phyloP scores from a whole-genome alignment of 257 asterid genomes.

The Solanum pennellii region DNA sequence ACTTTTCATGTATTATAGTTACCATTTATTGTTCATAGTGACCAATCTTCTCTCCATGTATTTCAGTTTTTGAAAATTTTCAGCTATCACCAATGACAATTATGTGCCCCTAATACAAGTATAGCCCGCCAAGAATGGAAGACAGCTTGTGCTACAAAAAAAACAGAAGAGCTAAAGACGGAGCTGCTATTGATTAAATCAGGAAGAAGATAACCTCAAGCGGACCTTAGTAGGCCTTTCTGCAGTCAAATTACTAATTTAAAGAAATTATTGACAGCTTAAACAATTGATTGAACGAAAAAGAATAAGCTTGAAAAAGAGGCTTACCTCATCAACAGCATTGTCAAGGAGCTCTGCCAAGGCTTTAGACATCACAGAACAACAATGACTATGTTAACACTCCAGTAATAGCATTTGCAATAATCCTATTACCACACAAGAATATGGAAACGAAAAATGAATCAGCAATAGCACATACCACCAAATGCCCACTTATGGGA shows the following conservation, averaged over 20 bases:
- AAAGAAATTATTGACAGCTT: not conserved
- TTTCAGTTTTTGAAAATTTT: not conserved
- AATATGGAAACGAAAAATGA: not conserved
- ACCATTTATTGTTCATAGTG: not conserved
- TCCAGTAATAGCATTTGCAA: not conserved
- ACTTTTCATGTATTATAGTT: not conserved
- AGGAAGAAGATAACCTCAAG: not conserved
- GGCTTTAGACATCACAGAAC: constrained; percentile 40
- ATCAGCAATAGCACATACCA: constrained; percentile 40
- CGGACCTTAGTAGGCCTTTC: not conserved
- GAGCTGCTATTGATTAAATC: not conserved
- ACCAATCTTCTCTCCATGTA: not conserved
- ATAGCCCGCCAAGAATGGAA: not conserved
- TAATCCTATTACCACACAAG: not conserved
- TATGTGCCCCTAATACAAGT: not conserved
- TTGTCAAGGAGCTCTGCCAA: constrained; percentile 92
- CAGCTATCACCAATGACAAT: not conserved
- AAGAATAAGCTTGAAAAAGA: not conserved
- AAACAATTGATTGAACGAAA: not conserved
- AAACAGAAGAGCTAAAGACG: not conserved
- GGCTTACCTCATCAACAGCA: constrained; percentile 78
- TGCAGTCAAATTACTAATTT: not conserved
- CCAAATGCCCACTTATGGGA: constrained; percentile 99
- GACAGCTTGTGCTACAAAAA: not conserved
- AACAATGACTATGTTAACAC: not conserved